Evolutionary conservation across 306 rosid genomes (phyloP).

Genomic region (Quercus engelmannii): DNA sequence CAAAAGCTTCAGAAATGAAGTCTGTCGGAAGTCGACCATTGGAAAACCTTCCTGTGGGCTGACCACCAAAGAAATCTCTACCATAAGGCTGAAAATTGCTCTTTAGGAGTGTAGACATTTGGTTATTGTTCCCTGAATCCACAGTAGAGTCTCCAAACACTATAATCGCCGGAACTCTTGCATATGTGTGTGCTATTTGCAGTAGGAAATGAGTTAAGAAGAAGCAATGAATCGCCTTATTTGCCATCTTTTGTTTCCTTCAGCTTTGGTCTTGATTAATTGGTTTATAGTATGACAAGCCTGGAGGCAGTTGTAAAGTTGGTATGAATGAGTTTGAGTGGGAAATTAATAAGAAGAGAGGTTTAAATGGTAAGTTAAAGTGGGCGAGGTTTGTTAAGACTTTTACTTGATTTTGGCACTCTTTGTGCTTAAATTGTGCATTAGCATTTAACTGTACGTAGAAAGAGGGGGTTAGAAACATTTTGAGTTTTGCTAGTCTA

Average conservation of each 20-base stretch:
- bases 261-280: background rate
- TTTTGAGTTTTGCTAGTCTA: background rate
- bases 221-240: slow-evolving; percentile 1
- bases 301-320: slow-evolving; percentile 5
- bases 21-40: slow-evolving; percentile 52
- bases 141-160: slow-evolving; percentile 68
- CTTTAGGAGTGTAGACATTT: slow-evolving; percentile 43
- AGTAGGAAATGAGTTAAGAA: slow-evolving; percentile 16
- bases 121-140: slow-evolving; percentile 65
- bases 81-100: slow-evolving; percentile 54
- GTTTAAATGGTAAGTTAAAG: slow-evolving; percentile 3
- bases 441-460: background rate
- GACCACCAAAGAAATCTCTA: slow-evolving; percentile 36
- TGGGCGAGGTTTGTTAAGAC: slow-evolving; percentile 29
- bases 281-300: background rate
- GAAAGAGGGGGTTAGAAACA: background rate
- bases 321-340: background rate
- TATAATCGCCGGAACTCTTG: slow-evolving; percentile 40
- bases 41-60: slow-evolving; percentile 55
- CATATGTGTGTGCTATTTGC: slow-evolving; percentile 1
- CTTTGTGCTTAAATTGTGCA: background rate
- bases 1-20: slow-evolving; percentile 53
- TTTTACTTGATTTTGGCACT: background rate
- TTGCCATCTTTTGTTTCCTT: background rate
- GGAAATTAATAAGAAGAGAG: background rate